These are phyloP conservation scores for Neonectria magnoliae DNA, from an alignment of 2,329 filamentous ascomycete species.

Conservation along the genomic window DNA sequence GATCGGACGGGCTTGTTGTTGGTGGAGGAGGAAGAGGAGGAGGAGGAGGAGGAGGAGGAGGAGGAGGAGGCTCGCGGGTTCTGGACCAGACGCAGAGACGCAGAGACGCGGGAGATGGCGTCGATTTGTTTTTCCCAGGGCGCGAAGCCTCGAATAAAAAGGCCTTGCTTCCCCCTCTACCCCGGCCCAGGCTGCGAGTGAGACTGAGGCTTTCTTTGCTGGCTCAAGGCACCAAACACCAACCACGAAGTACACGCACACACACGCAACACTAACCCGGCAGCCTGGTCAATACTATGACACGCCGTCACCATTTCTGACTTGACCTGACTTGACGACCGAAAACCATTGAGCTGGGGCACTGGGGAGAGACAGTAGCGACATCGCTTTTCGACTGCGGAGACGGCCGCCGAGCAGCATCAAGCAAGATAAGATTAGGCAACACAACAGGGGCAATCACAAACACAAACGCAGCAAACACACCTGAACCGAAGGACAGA, in stretches of 20 bases:
- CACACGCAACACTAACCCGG: not conserved
- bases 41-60: not conserved
- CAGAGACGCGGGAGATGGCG: slow-evolving; percentile 13
- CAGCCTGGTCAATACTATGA: slow-evolving; percentile 17
- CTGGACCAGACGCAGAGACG: slow-evolving; percentile 17
- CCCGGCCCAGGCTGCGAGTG: slow-evolving; percentile 2
- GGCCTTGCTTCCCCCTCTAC: slow-evolving; percentile 1
- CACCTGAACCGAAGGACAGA: not conserved
- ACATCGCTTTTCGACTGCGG: slow-evolving; percentile 7
- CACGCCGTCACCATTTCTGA: slow-evolving; percentile 5
- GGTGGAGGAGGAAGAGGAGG: not conserved
- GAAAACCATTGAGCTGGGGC: slow-evolving; percentile 25
- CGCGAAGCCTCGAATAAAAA: slow-evolving; percentile 15
- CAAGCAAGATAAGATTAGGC: slow-evolving; percentile 1
- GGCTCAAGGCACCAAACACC: not conserved
- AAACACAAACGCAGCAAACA: not conserved
- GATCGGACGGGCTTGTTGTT: slow-evolving; percentile 16
- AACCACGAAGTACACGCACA: not conserved
- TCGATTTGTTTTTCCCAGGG: slow-evolving; percentile 14
- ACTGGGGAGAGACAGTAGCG: slow-evolving; percentile 23
- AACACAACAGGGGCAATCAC: not conserved
- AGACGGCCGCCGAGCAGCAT: slow-evolving; percentile 9
- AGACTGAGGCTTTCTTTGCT: slow-evolving; percentile 8
- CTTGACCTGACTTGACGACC: slow-evolving; percentile 14
- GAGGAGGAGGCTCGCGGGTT: slow-evolving; percentile 17